phyloP scores from a whole-genome alignment of 2,329 filamentous ascomycete genomes.

The Hymenoscyphus infarciens region DNA sequence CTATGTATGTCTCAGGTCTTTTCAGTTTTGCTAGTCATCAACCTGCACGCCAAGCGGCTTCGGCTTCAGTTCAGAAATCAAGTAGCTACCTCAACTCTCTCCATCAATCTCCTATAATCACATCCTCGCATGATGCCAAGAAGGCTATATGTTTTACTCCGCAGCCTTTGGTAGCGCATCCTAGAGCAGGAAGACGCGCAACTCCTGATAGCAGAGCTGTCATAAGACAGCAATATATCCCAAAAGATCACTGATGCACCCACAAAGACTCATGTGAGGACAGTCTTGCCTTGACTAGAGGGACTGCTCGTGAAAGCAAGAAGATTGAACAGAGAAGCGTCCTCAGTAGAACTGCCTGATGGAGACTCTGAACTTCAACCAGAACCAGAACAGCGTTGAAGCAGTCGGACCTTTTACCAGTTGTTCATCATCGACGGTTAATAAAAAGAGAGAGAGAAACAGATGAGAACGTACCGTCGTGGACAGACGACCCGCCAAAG shows the following conservation, averaged over 20 bases:
- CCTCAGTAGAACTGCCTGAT: conserved; percentile 22
- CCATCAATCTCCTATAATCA: conserved; percentile 9
- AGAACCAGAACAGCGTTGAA: conserved; percentile 45
- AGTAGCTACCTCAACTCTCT: conserved; percentile 21
- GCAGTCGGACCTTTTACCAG: conserved; percentile 65
- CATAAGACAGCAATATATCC: conserved; percentile 31
- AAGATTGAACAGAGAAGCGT: conserved; percentile 22
- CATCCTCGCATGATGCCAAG: conserved; percentile 10
- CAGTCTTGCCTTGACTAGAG: conserved; percentile 32
- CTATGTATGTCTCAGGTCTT: conserved; percentile 63
- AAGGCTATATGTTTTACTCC: conserved; percentile 43
- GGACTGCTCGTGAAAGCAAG: conserved; percentile 25
- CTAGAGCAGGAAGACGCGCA: conserved; percentile 43
- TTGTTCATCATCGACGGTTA: conserved; percentile 48
- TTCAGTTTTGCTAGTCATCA: conserved; percentile 60
- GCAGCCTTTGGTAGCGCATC: conserved; percentile 57
- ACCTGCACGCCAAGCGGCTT: conserved; percentile 36
- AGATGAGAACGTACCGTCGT: conserved; percentile 8
- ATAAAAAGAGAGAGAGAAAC: neutral
- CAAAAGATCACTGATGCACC: conserved; percentile 29
- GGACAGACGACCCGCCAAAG: neutral
- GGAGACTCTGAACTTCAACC: conserved; percentile 25
- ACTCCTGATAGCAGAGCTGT: conserved; percentile 51
- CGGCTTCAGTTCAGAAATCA: conserved; percentile 18
- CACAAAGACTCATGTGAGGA: conserved; percentile 29